These are phyloP conservation scores for Austroboletus niveus DNA, from an alignment of 1,284 basidiomycete genomes.

Conservation along the genomic window DNA sequence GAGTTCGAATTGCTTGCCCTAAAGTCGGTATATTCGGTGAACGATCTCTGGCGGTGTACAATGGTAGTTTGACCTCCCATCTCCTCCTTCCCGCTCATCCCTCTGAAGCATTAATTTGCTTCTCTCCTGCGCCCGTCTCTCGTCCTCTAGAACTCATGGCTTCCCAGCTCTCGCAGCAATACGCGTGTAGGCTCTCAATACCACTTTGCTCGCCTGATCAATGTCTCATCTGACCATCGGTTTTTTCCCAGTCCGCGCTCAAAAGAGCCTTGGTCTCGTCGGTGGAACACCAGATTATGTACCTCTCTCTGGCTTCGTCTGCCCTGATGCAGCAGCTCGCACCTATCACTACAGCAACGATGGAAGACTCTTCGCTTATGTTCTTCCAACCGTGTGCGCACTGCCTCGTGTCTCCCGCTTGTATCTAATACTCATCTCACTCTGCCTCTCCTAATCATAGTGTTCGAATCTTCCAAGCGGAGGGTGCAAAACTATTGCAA, in stretches of 20 bases:
- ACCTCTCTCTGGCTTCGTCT: slow-evolving; percentile 63
- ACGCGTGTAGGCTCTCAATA: slow-evolving; percentile 61
- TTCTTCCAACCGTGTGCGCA: slow-evolving; percentile 69
- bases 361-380: slow-evolving; percentile 86
- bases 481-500: slow-evolving; percentile 67
- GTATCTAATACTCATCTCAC: background rate
- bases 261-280: slow-evolving; percentile 89
- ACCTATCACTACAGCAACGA: slow-evolving; percentile 85
- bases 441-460: slow-evolving; percentile 36
- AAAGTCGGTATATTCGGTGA: slow-evolving; percentile 1
- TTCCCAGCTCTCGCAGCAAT: slow-evolving; percentile 69
- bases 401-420: slow-evolving; percentile 9
- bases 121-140: slow-evolving; percentile 43
- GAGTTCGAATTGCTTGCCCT: slow-evolving; percentile 4
- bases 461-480: slow-evolving; percentile 76
- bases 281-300: slow-evolving; percentile 79
- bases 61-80: slow-evolving; percentile 9
- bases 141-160: slow-evolving; percentile 47
- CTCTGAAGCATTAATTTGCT: slow-evolving; percentile 80
- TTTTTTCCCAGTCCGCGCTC: slow-evolving; percentile 71
- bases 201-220: slow-evolving; percentile 11
- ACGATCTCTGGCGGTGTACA: background rate
- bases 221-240: slow-evolving; percentile 2
- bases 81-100: slow-evolving; percentile 14
- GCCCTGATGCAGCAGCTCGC: slow-evolving; percentile 68